Percentiles rank a stretch among this genome's conserved stretches.
Conservation (phyloP, 768 basidiomycete species). For the Rhodotorula sphaerocarpa region DNA sequence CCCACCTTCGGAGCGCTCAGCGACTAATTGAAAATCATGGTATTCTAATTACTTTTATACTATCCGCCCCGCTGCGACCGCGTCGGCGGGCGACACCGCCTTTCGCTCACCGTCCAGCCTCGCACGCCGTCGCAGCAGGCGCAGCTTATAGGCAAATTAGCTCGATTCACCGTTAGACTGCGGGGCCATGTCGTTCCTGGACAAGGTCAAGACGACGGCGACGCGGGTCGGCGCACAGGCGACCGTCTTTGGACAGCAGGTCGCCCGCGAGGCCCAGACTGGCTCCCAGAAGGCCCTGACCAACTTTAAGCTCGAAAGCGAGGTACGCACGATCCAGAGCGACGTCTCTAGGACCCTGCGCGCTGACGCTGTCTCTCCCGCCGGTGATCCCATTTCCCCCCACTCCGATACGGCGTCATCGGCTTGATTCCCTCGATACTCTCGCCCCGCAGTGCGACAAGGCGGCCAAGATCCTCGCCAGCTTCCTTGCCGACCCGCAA, state of each 20-base stretch:
- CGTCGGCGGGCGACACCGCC: no score
- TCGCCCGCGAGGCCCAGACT: slow-evolving; percentile 60
- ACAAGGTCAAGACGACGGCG: slow-evolving; percentile 71
- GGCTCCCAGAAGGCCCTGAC: slow-evolving; percentile 72
- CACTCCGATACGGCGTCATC: not conserved
- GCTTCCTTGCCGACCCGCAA: slow-evolving; percentile 75
- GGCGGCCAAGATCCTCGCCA: slow-evolving; percentile 79
- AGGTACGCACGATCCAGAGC: slow-evolving; percentile 43
- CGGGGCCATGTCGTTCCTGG: slow-evolving; percentile 48
- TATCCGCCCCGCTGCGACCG: no score
- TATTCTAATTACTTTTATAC: no score
- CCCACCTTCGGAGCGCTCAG: no score
- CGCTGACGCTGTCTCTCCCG: no score
- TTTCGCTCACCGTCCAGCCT: no score
- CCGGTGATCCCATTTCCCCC: no score
- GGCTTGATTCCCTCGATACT: not conserved
- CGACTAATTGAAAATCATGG: no score
- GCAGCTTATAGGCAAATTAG: no score
- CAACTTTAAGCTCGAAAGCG: slow-evolving; percentile 79
- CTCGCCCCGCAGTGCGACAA: slow-evolving; percentile 46
- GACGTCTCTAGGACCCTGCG: not conserved
- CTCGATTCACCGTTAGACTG: not conserved
- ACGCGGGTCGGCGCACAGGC: slow-evolving; percentile 76
- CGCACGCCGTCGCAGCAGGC: no score
- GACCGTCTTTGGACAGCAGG: slow-evolving; percentile 61